phyloP scores from a whole-genome alignment of 139 green algal species.

The Spirogloea muscicola region DNA sequence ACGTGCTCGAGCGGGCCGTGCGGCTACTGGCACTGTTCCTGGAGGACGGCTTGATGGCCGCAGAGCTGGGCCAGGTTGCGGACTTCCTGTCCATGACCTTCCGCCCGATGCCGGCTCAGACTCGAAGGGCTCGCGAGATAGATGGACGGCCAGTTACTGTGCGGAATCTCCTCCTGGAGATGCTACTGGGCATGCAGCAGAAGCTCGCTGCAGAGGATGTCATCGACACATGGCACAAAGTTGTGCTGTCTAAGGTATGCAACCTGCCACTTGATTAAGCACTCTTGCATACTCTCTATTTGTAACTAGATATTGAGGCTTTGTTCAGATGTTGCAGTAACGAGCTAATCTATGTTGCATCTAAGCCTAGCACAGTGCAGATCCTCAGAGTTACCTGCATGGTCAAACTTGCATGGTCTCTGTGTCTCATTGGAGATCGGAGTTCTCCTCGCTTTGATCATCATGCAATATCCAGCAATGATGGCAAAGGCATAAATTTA shows the following conservation, averaged over 20 bases:
- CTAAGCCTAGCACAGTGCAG: too few relatives aligned
- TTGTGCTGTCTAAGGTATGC: not conserved
- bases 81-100: slow-evolving; percentile 44
- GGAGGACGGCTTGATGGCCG: not conserved
- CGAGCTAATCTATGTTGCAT: too few relatives aligned
- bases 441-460: too few relatives aligned
- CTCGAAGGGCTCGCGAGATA: not conserved
- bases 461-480: too few relatives aligned
- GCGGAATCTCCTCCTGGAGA: slow-evolving; percentile 23
- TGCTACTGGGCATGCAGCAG: slow-evolving; percentile 20
- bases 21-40: slow-evolving; percentile 19
- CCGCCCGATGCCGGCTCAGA: not conserved
- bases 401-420: too few relatives aligned
- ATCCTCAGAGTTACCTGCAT: too few relatives aligned
- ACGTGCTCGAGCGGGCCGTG: slow-evolving; percentile 13
- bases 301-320: too few relatives aligned
- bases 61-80: slow-evolving; percentile 21
- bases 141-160: not conserved
- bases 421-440: too few relatives aligned
- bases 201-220: slow-evolving; percentile 3
- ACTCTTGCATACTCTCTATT: too few relatives aligned
- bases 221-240: not conserved
- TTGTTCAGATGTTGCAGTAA: too few relatives aligned
- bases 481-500: too few relatives aligned
- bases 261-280: too few relatives aligned